These are phyloP conservation scores for Aspergillus cristatus DNA, from an alignment of 495 filamentous ascomycete species.

Conservation along the genomic window DNA sequence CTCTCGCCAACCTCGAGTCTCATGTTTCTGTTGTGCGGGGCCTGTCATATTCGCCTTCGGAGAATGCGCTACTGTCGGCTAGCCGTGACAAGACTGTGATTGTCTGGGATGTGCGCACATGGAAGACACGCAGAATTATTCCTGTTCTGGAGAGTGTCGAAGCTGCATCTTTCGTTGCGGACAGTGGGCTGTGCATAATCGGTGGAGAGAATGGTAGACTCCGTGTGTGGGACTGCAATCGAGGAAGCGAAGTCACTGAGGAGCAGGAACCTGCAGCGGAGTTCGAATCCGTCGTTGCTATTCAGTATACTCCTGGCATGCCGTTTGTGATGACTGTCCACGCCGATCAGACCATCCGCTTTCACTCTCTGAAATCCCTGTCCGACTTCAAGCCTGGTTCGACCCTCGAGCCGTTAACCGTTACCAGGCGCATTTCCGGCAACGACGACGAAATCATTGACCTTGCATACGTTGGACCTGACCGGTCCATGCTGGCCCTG, in stretches of 20 bases:
- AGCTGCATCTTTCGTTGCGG: conserved; percentile 65
- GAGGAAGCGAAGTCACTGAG: conserved; percentile 67
- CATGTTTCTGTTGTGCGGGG: conserved; percentile 88
- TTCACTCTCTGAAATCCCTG: conserved; percentile 53
- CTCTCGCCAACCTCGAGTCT: conserved; percentile 70
- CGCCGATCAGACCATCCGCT: conserved; percentile 72
- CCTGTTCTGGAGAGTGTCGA: conserved; percentile 82
- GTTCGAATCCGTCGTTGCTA: conserved; percentile 65
- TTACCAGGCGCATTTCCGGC: conserved; percentile 72
- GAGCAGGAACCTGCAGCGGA: conserved; percentile 59
- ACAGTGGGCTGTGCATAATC: conserved; percentile 62
- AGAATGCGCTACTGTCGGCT: conserved; percentile 75
- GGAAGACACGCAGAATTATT: conserved; percentile 76
- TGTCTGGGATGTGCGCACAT: conserved; percentile 75
- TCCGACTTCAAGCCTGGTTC: conserved; percentile 24
- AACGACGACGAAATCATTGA: conserved; percentile 98
- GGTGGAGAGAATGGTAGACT: conserved; percentile 79
- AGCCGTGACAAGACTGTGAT: conserved; percentile 90
- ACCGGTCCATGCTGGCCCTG: conserved; percentile 73
- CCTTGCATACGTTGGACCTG: conserved; percentile 69
- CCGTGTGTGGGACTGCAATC: conserved; percentile 70
- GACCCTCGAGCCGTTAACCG: conserved; percentile 37
- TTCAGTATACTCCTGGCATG: conserved; percentile 52
- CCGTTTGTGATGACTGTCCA: conserved; percentile 74
- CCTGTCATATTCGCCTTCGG: conserved; percentile 65